A percentile compares a stretch with the other conserved stretches of the same genome.
Evolutionary conservation across 768 basidiomycete genomes (phyloP).

Genomic region (Chalciporus piperatus): DNA sequence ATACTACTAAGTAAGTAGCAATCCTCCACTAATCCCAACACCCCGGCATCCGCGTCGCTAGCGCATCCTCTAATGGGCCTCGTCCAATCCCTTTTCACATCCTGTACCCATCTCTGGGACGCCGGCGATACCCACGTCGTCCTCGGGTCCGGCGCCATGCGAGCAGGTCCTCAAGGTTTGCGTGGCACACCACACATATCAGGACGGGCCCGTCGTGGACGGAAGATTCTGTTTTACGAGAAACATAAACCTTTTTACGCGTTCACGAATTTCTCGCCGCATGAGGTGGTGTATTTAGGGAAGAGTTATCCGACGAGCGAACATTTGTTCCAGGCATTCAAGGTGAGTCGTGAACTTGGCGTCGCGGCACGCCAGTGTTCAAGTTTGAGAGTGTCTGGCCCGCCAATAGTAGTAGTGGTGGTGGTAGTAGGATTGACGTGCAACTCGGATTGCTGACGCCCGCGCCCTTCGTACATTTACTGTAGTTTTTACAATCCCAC

Average conservation of each 20-base stretch:
- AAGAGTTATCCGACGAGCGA: conserved; percentile 73
- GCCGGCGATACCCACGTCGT: conserved; percentile 29
- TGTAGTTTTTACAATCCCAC: conserved; percentile 56
- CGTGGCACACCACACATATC: neutral
- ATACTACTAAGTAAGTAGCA: too few relatives aligned
- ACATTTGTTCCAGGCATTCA: conserved; percentile 76
- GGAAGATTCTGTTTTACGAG: conserved; percentile 56
- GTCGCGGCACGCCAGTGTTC: too few relatives aligned
- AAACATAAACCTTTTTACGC: conserved; percentile 65
- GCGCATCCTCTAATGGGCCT: conserved; percentile 12
- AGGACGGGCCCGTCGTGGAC: neutral
- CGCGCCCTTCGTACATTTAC: too few relatives aligned
- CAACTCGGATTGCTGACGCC: too few relatives aligned
- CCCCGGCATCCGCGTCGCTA: too few relatives aligned
- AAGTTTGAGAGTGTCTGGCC: too few relatives aligned
- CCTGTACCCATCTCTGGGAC: conserved; percentile 24
- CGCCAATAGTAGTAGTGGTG: too few relatives aligned
- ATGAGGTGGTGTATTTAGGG: conserved; percentile 61
- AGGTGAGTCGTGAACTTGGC: conserved; percentile 44
- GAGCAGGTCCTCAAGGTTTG: neutral
- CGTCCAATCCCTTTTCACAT: conserved; percentile 14
- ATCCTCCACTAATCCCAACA: too few relatives aligned
- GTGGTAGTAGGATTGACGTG: too few relatives aligned
- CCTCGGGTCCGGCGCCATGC: conserved; percentile 10
- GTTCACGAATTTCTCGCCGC: conserved; percentile 71